Evolutionary conservation across 495 filamentous ascomycete species (phyloP), one percentile per base, ranked within the genome.

Genomic region (Margaritispora aquatica): DNA sequence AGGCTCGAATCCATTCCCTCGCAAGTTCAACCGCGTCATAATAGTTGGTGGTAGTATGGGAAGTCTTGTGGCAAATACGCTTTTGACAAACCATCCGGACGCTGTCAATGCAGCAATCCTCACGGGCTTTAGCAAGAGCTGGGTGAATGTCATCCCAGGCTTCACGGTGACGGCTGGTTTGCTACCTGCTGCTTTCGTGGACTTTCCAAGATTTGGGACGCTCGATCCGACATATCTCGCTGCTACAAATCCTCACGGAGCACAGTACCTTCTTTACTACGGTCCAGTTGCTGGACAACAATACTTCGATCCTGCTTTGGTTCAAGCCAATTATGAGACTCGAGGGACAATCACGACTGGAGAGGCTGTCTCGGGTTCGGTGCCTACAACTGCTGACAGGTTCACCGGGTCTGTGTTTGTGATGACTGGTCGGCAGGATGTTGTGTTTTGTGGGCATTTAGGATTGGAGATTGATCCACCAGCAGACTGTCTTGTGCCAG

Each of bases 31-130:
- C 11, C 66, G 66, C n/a, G 26, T 69, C 1, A 59, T 64, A 11
- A 58, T 52, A 0, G 63, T 69, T 2, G 62, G 62, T 9, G 49
- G 62, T 52, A 67, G 66, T 20, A 60, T 61, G 44, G 69, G 68
- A 51, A 69, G 66, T 26, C 19, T 64, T n/a, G 31, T 70, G 34
- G 63, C 51, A 10, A 57, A 62, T 10, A 2, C 36, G 21, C 53
- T 67, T 3, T 62, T 61, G 17, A 56, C 60, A 0, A 24, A 52
- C 7, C 61, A 71, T 54, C 69, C 68, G 13, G 29, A 56, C 24
- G 60, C 63, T 24, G 29, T 62, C 13, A 34, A 64, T 52, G 64
- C 62, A 3, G 23, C 62, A 0, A 56, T 71, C 21, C 52, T 70
- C 2, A 67, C 62, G 1, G 64, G 62, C 4, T 61, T 53, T 22